Conservation (phyloP, 1,139 yeast species). For the Saccharomycopsis crataegensis region DNA sequence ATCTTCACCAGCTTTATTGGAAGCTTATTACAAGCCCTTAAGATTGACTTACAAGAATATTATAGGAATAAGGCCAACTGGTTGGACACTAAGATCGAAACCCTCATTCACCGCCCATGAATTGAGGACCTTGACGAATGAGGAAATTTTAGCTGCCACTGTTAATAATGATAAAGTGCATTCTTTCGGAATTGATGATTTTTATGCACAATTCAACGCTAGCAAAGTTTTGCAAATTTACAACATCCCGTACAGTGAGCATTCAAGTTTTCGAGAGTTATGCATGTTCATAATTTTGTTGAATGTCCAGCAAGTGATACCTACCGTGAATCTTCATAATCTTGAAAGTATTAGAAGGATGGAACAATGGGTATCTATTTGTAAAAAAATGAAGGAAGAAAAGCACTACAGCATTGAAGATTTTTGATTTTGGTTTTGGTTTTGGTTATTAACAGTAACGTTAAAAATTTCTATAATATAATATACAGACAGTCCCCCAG, state of each 20-base stretch:
- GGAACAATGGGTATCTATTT: conserved; percentile 33
- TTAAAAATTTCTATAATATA: background rate
- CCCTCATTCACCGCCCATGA: conserved; percentile 11
- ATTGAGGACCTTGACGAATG: conserved; percentile 12
- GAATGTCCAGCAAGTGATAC: conserved; percentile 48
- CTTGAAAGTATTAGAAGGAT: conserved; percentile 33
- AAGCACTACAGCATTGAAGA: conserved; percentile 9
- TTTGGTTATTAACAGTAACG: background rate
- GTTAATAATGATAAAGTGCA: conserved; percentile 19
- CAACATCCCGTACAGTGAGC: conserved; percentile 85
- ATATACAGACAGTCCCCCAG: background rate
- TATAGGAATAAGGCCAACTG: conserved; percentile 72
- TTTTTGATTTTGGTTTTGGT: conserved; percentile 1
- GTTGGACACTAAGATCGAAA: conserved; percentile 56
- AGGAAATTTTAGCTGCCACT: conserved; percentile 19
- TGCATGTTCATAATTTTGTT: conserved; percentile 52
- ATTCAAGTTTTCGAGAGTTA: conserved; percentile 80
- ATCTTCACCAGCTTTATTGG: conserved; percentile 33
- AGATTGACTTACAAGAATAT: conserved; percentile 44
- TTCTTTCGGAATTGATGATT: conserved; percentile 22
- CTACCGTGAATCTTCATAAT: conserved; percentile 65
- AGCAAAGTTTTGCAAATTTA: conserved; percentile 38
- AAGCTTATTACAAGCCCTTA: conserved; percentile 45
- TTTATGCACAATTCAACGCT: conserved; percentile 29
- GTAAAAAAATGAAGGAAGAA: conserved; percentile 12